A percentile compares a stretch with the other conserved stretches of the same genome.
These are phyloP conservation scores for Epichloe sp. DNA, from an alignment of 2,329 filamentous ascomycete genomes.

Conservation along the genomic window DNA sequence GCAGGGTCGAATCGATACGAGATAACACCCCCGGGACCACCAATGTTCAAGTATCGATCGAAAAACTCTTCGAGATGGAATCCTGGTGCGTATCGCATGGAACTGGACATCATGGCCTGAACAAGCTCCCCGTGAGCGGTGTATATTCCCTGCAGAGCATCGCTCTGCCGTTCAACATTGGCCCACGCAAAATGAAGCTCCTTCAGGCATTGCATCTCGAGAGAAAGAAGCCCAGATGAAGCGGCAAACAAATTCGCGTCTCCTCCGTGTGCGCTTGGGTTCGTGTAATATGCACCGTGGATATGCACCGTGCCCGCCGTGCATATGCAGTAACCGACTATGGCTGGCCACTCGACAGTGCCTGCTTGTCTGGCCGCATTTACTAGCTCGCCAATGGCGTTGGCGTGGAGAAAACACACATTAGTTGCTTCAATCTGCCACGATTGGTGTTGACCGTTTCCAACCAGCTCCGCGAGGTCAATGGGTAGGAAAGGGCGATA, in stretches of 20 bases:
- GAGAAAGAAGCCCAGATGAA: slow-evolving; percentile 55
- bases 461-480: slow-evolving; percentile 66
- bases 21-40: slow-evolving; percentile 44
- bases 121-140: slow-evolving; percentile 71
- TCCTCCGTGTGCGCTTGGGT: slow-evolving; percentile 26
- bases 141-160: slow-evolving; percentile 66
- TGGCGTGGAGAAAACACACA: slow-evolving; percentile 74
- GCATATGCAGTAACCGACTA: slow-evolving; percentile 76
- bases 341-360: slow-evolving; percentile 72
- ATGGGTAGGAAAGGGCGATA: slow-evolving; percentile 81
- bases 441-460: slow-evolving; percentile 72
- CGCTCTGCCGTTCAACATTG: slow-evolving; percentile 65
- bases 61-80: slow-evolving; percentile 85
- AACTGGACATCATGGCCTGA: slow-evolving; percentile 51
- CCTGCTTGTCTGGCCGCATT: slow-evolving; percentile 63
- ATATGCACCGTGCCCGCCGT: slow-evolving; percentile 82
- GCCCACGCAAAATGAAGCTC: slow-evolving; percentile 67
- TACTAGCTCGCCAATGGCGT: slow-evolving; percentile 72
- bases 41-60: slow-evolving; percentile 56
- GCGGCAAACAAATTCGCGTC: slow-evolving; percentile 50
- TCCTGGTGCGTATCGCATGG: slow-evolving; percentile 59
- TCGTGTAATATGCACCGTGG: slow-evolving; percentile 69
- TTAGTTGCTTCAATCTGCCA: slow-evolving; percentile 91
- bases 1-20: slow-evolving; percentile 56
- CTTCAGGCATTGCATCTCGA: slow-evolving; percentile 67